Percentiles rank a stretch among this genome's conserved stretches.
phyloP scores from a whole-genome alignment of 78 protist genomes.

The Tieghemostelium lacteum region DNA sequence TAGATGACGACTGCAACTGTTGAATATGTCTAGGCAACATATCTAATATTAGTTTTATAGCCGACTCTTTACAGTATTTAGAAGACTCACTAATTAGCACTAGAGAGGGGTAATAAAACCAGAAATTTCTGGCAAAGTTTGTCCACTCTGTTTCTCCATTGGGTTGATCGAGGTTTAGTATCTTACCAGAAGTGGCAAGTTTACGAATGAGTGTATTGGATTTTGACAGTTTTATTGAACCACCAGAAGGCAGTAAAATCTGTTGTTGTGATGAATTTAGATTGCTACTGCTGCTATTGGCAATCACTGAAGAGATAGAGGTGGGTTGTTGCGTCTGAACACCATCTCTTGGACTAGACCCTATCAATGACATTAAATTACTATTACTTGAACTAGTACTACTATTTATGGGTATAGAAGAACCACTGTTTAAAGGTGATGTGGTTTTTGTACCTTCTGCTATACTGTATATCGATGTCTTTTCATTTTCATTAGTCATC shows the following conservation, averaged over 20 bases:
- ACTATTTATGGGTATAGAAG: background rate
- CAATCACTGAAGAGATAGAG: background rate
- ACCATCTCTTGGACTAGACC: background rate
- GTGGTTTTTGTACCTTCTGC: background rate
- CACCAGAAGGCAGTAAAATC: too few relatives aligned
- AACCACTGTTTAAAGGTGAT: background rate
- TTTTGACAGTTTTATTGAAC: constrained; percentile 11
- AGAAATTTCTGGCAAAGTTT: constrained; percentile 60
- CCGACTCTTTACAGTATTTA: constrained; percentile 38
- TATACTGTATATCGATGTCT: background rate
- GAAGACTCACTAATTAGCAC: constrained; percentile 57
- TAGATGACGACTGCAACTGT: background rate
- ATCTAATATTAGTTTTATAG: constrained; percentile 37
- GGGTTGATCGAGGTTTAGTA: constrained; percentile 28
- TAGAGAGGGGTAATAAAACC: constrained; percentile 73
- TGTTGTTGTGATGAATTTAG: background rate
- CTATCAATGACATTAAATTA: background rate
- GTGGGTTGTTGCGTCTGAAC: too few relatives aligned
- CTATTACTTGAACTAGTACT: background rate
- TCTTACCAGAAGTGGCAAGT: constrained; percentile 4
- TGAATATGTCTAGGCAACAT: constrained; percentile 64
- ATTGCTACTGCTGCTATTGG: constrained; percentile 11
- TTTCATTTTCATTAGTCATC: constrained; percentile 7
- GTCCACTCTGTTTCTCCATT: constrained; percentile 63
- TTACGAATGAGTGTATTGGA: constrained; percentile 11